Conservation (phyloP, 306 rosid species). For the Fragaria vesca region DNA sequence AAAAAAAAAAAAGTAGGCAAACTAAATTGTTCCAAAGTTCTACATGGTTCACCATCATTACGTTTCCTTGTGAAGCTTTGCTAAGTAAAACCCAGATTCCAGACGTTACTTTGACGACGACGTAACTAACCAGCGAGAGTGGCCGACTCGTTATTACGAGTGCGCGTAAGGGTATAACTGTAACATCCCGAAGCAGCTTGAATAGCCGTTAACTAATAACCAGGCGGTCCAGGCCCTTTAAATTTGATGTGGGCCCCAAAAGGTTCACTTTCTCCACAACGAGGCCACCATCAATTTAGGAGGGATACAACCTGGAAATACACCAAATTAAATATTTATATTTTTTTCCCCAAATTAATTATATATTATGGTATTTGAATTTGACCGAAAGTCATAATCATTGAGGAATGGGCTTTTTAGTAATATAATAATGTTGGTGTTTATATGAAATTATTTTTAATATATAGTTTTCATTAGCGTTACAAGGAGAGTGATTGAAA, state of each 20-base stretch:
- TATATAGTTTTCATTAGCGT: not conserved
- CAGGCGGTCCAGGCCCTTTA: conserved; percentile 4
- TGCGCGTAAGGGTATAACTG: not conserved
- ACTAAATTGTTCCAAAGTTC: not conserved
- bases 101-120: not conserved
- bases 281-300: not conserved
- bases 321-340: not conserved
- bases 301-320: conserved; percentile 18
- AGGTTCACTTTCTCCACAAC: conserved; percentile 5
- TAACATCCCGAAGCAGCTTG: not conserved
- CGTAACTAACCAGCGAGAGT: not conserved
- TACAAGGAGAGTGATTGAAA: not conserved
- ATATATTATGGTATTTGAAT: not conserved
- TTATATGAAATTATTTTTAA: not conserved
- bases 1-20: not conserved
- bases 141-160: conserved; percentile 4
- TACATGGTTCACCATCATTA: not conserved
- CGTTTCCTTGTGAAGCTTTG: not conserved
- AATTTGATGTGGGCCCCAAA: not conserved
- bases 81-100: not conserved
- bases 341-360: not conserved
- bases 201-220: conserved; percentile 14
- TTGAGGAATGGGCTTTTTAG: not conserved
- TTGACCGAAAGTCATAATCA: not conserved
- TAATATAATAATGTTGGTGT: not conserved